These are phyloP conservation scores for Haematococcus sp. DNA, from an alignment of 139 green algal genomes.

Conservation along the genomic window DNA sequence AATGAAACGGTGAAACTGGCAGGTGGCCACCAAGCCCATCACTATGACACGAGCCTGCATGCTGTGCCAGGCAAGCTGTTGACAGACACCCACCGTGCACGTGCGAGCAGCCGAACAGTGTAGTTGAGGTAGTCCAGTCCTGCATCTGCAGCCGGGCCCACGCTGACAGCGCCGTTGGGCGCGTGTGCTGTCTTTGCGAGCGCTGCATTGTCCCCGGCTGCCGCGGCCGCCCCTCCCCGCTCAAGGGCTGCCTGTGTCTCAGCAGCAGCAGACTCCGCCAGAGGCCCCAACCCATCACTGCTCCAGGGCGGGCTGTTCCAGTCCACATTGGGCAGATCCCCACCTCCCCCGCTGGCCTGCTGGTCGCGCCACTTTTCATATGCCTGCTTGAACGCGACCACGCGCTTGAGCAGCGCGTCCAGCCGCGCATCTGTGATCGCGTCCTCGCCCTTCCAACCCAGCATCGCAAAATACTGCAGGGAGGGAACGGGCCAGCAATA, in stretches of 20 bases:
- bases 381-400: conserved; percentile 22
- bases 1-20: too few relatives aligned
- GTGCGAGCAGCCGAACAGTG: conserved; percentile 48
- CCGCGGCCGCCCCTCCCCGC: conserved; percentile 25
- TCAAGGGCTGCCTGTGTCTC: conserved; percentile 24
- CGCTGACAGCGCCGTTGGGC: not conserved
- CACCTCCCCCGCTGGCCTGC: not conserved
- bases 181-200: conserved; percentile 1
- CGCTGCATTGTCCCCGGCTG: not conserved
- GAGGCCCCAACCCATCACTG: conserved; percentile 5
- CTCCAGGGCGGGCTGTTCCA: not conserved
- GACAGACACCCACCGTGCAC: conserved; percentile 9
- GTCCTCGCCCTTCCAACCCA: conserved; percentile 28
- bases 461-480: conserved; percentile 22
- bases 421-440: conserved; percentile 24
- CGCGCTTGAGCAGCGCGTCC: conserved; percentile 29
- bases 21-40: too few relatives aligned
- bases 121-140: conserved; percentile 31
- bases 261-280: conserved; percentile 10
- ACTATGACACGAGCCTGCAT: too few relatives aligned
- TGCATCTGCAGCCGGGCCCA: conserved; percentile 4
- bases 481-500: not conserved
- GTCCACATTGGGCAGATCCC: not conserved
- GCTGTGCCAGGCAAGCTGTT: too few relatives aligned
- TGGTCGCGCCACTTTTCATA: conserved; percentile 24